Evolutionary conservation across 345 rosid genomes (phyloP), one percentile per base, ranked within the genome.

Genomic region (Excoecaria cochinchinensis): DNA sequence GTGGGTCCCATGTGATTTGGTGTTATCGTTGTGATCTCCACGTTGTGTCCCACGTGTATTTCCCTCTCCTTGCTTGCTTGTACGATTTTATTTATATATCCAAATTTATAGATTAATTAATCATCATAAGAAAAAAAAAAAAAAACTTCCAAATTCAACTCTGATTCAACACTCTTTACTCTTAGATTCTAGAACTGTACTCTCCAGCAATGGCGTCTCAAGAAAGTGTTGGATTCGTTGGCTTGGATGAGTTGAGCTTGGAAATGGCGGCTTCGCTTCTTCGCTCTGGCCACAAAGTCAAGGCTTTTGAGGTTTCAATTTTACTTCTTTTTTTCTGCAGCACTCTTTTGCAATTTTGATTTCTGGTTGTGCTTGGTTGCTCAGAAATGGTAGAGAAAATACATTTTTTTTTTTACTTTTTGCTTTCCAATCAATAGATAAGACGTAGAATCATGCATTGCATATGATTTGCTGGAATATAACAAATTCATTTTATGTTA

Each of bases 251-350:
- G 12, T 44, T 84, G 69, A 88, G 89, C 86, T 79, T 94, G 70
- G 89, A 94, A 53, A 86, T 92, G 91, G 97, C 97, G 46, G 87
- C 91, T 82, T 79, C 84, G 63, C 93, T 92, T 59, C 84, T 88
- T 70, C 80, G 65, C 70, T 84, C 90, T 74, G 94, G 98, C 71
- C 89, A 82, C 76, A 81, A 55, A 63, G 85, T 90, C 74, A 89
- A 89, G 81, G 97, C 97, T 47, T 90, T 88, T 69, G 90, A 91
- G 91, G 98, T 91, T 24, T 46, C 42, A 17, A 6, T 47, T 57
- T 67, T 69, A 3, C 25, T 67, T 5, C 16, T 7, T 70, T 12
- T 25, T 7, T 21, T 56, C 25, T 55, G 19, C 9, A 31, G 31
- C 1, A 31, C 31, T 31, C 39, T 8, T 51, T 57, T 36, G 4